Percentiles rank a stretch among this genome's conserved stretches.
Evolutionary conservation across 345 rosid genomes (phyloP).

Genomic region (Clausena lansium): DNA sequence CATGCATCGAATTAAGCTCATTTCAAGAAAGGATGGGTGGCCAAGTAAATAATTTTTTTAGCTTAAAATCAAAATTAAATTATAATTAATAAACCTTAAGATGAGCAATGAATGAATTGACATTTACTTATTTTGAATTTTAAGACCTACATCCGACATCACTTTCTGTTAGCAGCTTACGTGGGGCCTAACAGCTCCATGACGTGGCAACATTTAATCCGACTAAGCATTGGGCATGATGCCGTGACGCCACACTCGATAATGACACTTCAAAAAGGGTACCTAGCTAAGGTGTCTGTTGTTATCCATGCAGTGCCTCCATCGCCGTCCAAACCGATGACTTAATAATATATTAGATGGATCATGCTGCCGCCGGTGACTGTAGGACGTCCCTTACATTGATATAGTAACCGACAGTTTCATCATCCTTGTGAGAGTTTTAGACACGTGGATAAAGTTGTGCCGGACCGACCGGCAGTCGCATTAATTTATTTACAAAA

Average conservation of each 20-base stretch:
- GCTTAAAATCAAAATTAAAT: constrained; percentile 1
- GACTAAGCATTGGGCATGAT: constrained; percentile 16
- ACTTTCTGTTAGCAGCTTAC: not conserved
- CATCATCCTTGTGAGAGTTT: constrained; percentile 23
- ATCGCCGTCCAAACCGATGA: constrained; percentile 17
- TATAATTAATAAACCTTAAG: not conserved
- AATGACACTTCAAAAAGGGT: not conserved
- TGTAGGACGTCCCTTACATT: not conserved
- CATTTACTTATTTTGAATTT: not conserved
- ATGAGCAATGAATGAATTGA: constrained; percentile 6
- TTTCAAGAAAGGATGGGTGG: not conserved
- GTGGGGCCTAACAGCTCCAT: constrained; percentile 10
- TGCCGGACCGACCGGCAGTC: constrained; percentile 23
- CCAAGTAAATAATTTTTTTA: not conserved
- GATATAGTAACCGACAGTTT: constrained; percentile 37
- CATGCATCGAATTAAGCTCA: not conserved
- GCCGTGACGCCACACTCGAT: constrained; percentile 5
- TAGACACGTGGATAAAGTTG: constrained; percentile 28
- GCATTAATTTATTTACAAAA: not conserved
- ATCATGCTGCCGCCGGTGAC: not conserved
- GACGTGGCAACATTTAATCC: constrained; percentile 6
- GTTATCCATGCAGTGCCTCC: constrained; percentile 9
- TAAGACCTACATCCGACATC: constrained; percentile 1
- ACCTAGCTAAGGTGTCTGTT: not conserved
- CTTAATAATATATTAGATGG: not conserved